Evolutionary conservation across 2,329 filamentous ascomycete genomes (phyloP).

Genomic region (Cladobotryum protrusum): DNA sequence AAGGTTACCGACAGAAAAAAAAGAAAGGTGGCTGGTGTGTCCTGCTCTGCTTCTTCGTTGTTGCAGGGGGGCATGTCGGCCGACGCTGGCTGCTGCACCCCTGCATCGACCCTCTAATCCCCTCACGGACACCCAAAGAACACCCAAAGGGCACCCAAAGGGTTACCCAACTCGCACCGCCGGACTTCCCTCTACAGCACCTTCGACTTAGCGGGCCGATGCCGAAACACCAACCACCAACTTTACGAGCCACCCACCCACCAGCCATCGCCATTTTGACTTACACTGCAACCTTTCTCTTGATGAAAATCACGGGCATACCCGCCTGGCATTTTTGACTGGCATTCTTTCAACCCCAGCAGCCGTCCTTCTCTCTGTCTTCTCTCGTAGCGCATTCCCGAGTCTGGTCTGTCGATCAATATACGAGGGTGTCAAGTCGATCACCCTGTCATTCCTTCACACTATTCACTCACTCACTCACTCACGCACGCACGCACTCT

Average conservation of each 20-base stretch:
- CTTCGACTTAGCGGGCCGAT: constrained; percentile 8
- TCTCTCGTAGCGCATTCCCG: constrained; percentile 7
- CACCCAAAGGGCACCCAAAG: neutral
- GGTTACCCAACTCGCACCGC: neutral
- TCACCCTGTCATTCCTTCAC: neutral
- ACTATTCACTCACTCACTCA: neutral
- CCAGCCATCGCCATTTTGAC: constrained; percentile 12
- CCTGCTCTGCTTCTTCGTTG: neutral
- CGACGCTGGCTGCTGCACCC: too few species aligned
- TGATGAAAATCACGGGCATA: constrained; percentile 1
- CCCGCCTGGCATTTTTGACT: neutral
- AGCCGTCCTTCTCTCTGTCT: too few species aligned
- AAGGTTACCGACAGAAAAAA: neutral
- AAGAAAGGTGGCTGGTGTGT: constrained; percentile 11
- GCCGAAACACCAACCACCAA: constrained; percentile 12
- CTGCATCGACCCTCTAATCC: too few species aligned
- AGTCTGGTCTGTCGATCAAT: neutral
- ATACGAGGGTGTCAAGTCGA: constrained; percentile 3
- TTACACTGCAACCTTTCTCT: neutral
- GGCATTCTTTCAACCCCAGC: constrained; percentile 1
- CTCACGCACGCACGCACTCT: too few species aligned
- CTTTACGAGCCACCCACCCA: constrained; percentile 9
- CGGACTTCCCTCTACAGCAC: too few species aligned
- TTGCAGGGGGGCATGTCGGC: too few species aligned
- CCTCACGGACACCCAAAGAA: neutral